Base-by-base conservation (phyloP, 768 basidiomycete species). In the Suillus plorans region DNA sequence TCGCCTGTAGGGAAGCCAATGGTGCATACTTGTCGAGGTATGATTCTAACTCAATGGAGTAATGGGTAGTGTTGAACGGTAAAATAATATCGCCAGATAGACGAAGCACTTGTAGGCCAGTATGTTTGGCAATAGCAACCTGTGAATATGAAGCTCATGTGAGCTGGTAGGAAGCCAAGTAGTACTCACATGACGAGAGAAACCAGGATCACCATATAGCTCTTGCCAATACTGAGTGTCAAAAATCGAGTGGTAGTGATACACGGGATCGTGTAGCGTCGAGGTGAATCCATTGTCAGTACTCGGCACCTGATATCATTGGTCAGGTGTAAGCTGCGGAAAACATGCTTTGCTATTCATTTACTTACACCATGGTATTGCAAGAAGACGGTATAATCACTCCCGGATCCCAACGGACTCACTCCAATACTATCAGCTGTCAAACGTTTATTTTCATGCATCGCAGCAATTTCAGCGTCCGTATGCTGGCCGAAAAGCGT, bases 1-100 rank as follows among this genome's bases (percentile, higher is more conserved):
- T 18, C 36, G 28, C 36, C 20, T 18, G 45, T 4, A 37, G 25
- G 16, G 9, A 22, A 53, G 18, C n/a, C 10, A 37, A 53, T 12
- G n/a, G 18, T 41, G 68, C 81, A 47, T 64, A 87, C 87, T 80
- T 79, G 59, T 82, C 71, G 4, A 88, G 78, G 71, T 90, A 89
- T 22, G 68, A 70, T 56, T 74, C 79, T 28, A 90, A 78, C 65
- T 88, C 84, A 42, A 79, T 72, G 0, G 87, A 74, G 68, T 90
- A 89, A 72, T 89, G 86, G 0, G 88, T 90, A 9, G 88, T 89
- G 72, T 90, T 90, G 67, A 90, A 73, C 1, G 89, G 89, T 25
- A 90, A 77, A 22, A 89, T 71, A 53, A 88, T 72, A 25, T 82
- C 77, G 63, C 85, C 82, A 5, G 85, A 78, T 4, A 89, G 63